Base-by-base conservation (phyloP, 495 filamentous ascomycete genomes). In the Pyrenula massariospora region DNA sequence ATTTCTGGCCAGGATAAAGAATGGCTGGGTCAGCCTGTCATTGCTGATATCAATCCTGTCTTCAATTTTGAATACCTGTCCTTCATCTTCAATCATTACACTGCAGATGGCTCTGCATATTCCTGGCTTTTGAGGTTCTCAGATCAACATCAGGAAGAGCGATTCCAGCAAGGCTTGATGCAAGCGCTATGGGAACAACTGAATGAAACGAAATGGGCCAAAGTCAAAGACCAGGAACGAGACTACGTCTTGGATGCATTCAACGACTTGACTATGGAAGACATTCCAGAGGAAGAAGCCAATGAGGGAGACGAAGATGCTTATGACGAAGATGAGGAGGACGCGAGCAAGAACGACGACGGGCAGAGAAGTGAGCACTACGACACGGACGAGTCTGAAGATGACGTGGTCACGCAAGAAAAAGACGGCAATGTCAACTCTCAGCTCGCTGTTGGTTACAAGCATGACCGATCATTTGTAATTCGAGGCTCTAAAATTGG, bases 61-160 rank as follows among this genome's bases (percentile, higher is more conserved):
- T 98, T 98, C 77, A 97, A 96, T 72, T 97, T 95, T 59, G 93
- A 97, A 70, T 96, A 89, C 60, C 76, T 95, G 20, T 96, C 93
- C 1, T 96, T 97, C 70, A 96, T 98, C 65, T 98, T 98, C 78
- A 97, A 97, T 65, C 89, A 96, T 64, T 97, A 95, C 64, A 76
- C 84, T 8, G 79, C 85, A 15, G 88, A 95, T 69, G 90, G 91
- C 2, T 85, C 87, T 10, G 92, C 93, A 5, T 96, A 89, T 67
- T 97, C 94, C 0, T 98, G 94, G 93, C 81, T 98, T 2, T 72
- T 98, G 25, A 83, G 91, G 23, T 98, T 98, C 76, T 88, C 85
- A 62, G 86, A 95, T 57, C 83, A 85, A 55, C 74, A 83, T 31
- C 83, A 84, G 0, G 78, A 91, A 47, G 89, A 95, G 68, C 77